Evolutionary conservation across 192 early-diverging fungal species (phyloP).

Genomic region (Ambispora gerdemannii): DNA sequence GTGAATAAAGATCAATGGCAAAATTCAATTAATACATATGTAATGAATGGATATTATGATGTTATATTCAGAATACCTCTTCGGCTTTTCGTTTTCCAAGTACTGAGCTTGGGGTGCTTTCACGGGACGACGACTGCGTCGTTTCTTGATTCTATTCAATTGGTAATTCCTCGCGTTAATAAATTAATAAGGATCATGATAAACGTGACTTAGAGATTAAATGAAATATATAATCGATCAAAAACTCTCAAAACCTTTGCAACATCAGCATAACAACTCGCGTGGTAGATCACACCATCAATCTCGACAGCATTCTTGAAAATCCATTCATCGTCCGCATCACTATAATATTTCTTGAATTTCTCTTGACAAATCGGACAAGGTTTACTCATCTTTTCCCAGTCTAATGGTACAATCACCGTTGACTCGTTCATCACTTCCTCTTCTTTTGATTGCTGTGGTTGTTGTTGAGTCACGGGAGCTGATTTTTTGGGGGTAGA

Average conservation of each 20-base stretch:
- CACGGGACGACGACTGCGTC: background rate
- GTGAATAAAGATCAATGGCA: background rate
- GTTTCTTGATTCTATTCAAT: background rate
- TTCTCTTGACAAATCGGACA: constrained; percentile 77
- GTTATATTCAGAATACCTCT: background rate
- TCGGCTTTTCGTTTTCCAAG: constrained; percentile 11
- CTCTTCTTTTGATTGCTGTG: constrained; percentile 36
- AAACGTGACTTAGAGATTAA: constrained; percentile 3
- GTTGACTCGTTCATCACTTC: constrained; percentile 32
- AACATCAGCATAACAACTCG: constrained; percentile 57
- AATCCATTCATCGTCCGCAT: constrained; percentile 73
- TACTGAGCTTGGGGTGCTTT: background rate
- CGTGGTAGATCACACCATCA: constrained; percentile 59
- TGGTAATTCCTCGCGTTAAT: too few relatives aligned
- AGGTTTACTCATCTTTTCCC: constrained; percentile 46
- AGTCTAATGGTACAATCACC: constrained; percentile 26
- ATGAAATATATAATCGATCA: constrained; percentile 1
- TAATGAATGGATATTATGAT: background rate
- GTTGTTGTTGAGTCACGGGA: too few relatives aligned
- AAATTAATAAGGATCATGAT: background rate
- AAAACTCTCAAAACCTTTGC: constrained; percentile 29
- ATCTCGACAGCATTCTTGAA: constrained; percentile 65
- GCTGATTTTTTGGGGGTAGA: constrained; percentile 22
- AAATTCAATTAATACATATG: background rate
- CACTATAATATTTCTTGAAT: constrained; percentile 70